These are phyloP conservation scores for Rusavskia elegans DNA, from an alignment of 495 filamentous ascomycete genomes.

Conservation along the genomic window DNA sequence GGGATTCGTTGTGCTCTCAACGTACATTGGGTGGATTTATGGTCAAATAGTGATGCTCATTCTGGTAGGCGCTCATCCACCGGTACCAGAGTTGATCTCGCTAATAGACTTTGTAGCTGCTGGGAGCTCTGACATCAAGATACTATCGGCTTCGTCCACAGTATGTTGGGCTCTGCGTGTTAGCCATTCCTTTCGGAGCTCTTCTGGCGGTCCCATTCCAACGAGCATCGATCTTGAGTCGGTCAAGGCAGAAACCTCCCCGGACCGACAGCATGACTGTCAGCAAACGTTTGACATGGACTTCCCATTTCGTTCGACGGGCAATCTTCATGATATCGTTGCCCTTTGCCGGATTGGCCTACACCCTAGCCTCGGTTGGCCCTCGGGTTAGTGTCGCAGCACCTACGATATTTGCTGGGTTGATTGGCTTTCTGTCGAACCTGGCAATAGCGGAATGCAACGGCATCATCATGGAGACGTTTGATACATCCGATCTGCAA, in stretches of 20 bases:
- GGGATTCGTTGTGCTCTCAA: conserved; percentile 52
- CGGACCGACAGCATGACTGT: conserved; percentile 44
- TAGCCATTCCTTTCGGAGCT: conserved; percentile 48
- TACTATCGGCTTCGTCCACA: conserved; percentile 45
- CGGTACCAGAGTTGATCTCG: neutral
- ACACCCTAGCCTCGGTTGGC: conserved; percentile 46
- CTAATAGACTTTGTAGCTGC: conserved; percentile 26
- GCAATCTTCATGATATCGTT: conserved; percentile 48
- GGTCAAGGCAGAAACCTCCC: conserved; percentile 36
- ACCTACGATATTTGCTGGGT: conserved; percentile 48
- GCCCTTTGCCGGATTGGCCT: conserved; percentile 46
- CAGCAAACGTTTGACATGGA: conserved; percentile 42
- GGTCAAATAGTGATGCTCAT: conserved; percentile 55
- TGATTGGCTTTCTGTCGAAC: conserved; percentile 51
- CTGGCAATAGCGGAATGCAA: conserved; percentile 63
- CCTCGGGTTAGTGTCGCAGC: conserved; percentile 38
- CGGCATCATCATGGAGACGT: conserved; percentile 66
- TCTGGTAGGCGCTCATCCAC: conserved; percentile 22
- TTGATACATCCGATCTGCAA: conserved; percentile 60
- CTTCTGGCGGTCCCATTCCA: conserved; percentile 54
- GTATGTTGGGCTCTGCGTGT: conserved; percentile 44
- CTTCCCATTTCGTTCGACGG: conserved; percentile 49
- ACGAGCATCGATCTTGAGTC: conserved; percentile 49
- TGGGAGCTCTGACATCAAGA: conserved; percentile 48
- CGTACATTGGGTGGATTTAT: conserved; percentile 65